Base-by-base conservation (phyloP, 495 filamentous ascomycete species). In the Aspergillus cavernicola region DNA sequence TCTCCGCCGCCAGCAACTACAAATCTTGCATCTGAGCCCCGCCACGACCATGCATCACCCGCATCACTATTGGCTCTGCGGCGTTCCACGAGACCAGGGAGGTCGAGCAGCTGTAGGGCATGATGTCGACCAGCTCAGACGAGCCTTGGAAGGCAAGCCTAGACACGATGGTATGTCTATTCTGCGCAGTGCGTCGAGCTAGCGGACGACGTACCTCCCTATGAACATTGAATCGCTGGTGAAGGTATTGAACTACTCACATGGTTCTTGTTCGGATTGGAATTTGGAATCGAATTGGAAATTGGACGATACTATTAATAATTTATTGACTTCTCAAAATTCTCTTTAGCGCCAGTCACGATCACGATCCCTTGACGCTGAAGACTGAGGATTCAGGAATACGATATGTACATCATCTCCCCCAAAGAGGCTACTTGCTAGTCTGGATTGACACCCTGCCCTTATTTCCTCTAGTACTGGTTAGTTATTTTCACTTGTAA, bases 51-150 rank as follows among this genome's bases (percentile, higher is more conserved):
- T 47, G 31, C 29, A 47, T 19, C 42, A 9, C 19, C 31, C 18
- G 15, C 31, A 23, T 13, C 31, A 36, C 44, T 35, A 47, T 47
- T 47, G 29, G 39, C 12, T 22, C 44, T 47, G 31, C 44, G n/a
- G 19, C 29, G 44, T 47, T 47, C 36, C 44, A 47, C 44, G 44
- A 47, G 44, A 47, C 44, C 31, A 33, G 31, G 31, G 12, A n/a
- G 11, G 7, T 6, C 31, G 4, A 36, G 36, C 44, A 46, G 31
- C 31, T 36, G 44, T 47, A 47, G 44, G n/a, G 36, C 44, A 47
- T 47, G n/a, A 19, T 22, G n/a, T 6, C 2, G 31, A 29, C 26
- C 26, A 29, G 26, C 26, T 29, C 31, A 33, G 11, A 13, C 9
- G 24, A 28, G 24, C 24, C 24, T 28, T 28, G 24, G 24, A 28